phyloP scores from a whole-genome alignment of 768 basidiomycete genomes.

The Pleurotus pulmonarius region DNA sequence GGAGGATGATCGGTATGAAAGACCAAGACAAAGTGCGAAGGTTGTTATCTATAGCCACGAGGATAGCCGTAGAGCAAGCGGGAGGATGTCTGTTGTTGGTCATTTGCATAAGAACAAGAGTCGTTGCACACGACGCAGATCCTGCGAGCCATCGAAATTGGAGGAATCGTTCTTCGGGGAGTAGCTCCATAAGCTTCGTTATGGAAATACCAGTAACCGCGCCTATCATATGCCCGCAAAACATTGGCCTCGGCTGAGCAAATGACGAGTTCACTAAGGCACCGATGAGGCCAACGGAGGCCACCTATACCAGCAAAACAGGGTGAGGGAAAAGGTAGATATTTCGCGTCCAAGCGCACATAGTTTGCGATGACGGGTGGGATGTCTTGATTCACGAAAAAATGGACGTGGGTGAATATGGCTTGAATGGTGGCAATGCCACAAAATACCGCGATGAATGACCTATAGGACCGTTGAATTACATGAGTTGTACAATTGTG shows the following conservation, averaged over 20 bases:
- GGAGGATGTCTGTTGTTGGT: conserved; percentile 52
- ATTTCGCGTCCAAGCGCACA: conserved; percentile 25
- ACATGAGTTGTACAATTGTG: no score
- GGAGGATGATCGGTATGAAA: conserved; percentile 47
- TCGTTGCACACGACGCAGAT: conserved; percentile 37
- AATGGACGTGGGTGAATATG: conserved; percentile 42
- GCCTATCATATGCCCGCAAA: conserved; percentile 50
- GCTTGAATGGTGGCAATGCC: conserved; percentile 47
- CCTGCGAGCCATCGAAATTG: conserved; percentile 47
- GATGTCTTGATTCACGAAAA: conserved; percentile 41
- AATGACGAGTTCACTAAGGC: conserved; percentile 49
- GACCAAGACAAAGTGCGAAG: conserved; percentile 45
- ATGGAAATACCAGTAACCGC: conserved; percentile 45
- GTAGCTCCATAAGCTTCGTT: conserved; percentile 45
- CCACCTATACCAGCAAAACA: conserved; percentile 33
- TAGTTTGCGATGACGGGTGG: conserved; percentile 46
- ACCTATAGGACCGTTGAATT: conserved; percentile 9
- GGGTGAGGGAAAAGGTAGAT: not conserved
- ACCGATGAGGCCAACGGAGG: conserved; percentile 51
- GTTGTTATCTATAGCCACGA: conserved; percentile 40
- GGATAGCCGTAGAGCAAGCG: conserved; percentile 51
- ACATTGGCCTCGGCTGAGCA: conserved; percentile 46
- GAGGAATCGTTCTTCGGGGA: conserved; percentile 37
- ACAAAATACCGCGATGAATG: conserved; percentile 48
- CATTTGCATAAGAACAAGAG: conserved; percentile 48